Evolutionary conservation across 495 filamentous ascomycete species (phyloP), one percentile per base, ranked within the genome.

Genomic region (Penicillium atrosanguineum): DNA sequence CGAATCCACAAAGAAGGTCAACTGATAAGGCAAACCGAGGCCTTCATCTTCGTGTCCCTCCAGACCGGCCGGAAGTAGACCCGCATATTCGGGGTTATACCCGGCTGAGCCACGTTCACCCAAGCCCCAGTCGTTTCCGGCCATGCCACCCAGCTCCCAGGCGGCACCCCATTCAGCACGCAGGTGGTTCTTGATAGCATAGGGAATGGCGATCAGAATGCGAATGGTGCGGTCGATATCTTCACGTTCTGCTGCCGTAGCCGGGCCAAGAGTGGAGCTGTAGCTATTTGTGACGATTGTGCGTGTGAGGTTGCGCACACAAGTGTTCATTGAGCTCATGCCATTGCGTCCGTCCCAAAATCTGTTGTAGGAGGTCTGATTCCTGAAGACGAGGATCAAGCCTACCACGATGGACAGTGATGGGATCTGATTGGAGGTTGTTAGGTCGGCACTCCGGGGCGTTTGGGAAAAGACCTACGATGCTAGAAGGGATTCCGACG

Each of bases 341-440:
- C 79, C 71, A 46, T 82, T 83, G 29, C 83, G 79, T 16, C 86
- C 86, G 28, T 84, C 82, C 86, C 86, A 89, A 70, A 87, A 89
- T 4, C 86, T 76, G 52, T 87, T 87, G 69, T 88, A 89, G 50
- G 78, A 83, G 34, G 85, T 87, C 57, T 79, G 75, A 56, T 91
- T 89, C 14, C 87, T 82, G 75, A 90, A 90, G 40, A 91, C 87
- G 31, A 91, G 85, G 84, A 91, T 89, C 16, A 91, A 63, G 63
- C 87, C 87, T 21, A 90, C 87, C 46, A 91, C 87, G 54, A 91
- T 91, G 19, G 85, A 88, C 1, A 91, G 69, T n/a, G 81, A 86
- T 15, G 87, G 87, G 49, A 91, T 85, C 80, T 84, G 8, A 26
- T 42, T 48, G 28, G 23, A 49, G 6, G 16, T 37, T 4, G 23